phyloP scores from a whole-genome alignment of 768 basidiomycete species.

The Auricularia sp. region DNA sequence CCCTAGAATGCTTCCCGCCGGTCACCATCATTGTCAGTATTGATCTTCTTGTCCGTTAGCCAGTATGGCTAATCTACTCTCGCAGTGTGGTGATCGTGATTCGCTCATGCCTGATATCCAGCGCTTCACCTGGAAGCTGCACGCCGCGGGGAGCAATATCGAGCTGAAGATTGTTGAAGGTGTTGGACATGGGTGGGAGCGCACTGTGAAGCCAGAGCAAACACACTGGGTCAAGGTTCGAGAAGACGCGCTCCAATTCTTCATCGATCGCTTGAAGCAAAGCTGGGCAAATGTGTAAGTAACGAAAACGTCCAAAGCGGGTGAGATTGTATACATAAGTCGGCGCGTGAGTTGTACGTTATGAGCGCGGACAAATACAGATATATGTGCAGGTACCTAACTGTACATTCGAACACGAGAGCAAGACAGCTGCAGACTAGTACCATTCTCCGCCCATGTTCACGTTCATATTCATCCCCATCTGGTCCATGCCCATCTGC shows the following conservation, averaged over 20 bases:
- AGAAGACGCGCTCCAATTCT: background rate
- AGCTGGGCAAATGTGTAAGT: background rate
- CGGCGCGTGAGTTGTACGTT: no score
- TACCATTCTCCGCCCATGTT: background rate
- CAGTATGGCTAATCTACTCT: no score
- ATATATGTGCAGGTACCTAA: background rate
- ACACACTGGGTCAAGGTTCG: background rate
- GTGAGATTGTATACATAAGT: no score
- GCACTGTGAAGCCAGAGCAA: background rate
- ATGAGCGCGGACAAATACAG: no score
- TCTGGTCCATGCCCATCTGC: constrained; percentile 2
- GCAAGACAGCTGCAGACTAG: background rate
- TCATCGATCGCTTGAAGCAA: background rate
- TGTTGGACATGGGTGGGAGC: background rate
- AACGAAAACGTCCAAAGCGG: no score
- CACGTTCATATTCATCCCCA: constrained; percentile 13
- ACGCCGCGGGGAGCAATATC: background rate
- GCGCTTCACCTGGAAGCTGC: background rate
- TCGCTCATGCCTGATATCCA: background rate
- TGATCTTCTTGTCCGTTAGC: no score
- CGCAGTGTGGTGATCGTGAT: background rate
- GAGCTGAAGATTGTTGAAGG: background rate
- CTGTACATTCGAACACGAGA: background rate
- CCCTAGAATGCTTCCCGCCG: background rate
- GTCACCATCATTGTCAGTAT: background rate